These are phyloP conservation scores for Noccaea caerulescens DNA, from an alignment of 345 rosid species.

Conservation along the genomic window DNA sequence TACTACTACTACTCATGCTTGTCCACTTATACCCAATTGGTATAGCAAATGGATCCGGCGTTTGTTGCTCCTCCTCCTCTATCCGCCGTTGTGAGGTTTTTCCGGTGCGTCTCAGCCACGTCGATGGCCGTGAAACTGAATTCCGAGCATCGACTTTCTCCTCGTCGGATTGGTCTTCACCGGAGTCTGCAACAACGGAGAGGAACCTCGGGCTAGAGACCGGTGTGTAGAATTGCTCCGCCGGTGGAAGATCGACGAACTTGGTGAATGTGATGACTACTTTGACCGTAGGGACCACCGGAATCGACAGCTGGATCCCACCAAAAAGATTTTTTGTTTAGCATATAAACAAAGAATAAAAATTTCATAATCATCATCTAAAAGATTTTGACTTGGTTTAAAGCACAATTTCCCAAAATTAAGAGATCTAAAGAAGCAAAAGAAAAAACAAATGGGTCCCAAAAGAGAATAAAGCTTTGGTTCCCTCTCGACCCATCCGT, in stretches of 20 bases:
- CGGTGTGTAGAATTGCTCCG: constrained; percentile 89
- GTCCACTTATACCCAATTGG: constrained; percentile 85
- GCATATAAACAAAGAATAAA: not conserved
- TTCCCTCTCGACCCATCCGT: constrained; percentile 22
- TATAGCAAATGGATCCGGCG: constrained; percentile 74
- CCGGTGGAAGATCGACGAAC: constrained; percentile 76
- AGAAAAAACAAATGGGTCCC: constrained; percentile 16
- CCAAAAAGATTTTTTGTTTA: constrained; percentile 35
- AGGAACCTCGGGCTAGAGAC: constrained; percentile 78
- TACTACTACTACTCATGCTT: constrained; percentile 44
- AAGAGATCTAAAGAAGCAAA: constrained; percentile 20
- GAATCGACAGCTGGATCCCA: constrained; percentile 83
- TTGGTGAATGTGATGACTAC: constrained; percentile 96
- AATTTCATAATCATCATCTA: not conserved
- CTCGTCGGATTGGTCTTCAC: constrained; percentile 45
- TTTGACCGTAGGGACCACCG: constrained; percentile 95
- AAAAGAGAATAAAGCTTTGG: constrained; percentile 20
- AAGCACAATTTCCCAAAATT: constrained; percentile 42
- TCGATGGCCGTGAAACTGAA: constrained; percentile 43
- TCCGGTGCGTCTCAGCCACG: constrained; percentile 60
- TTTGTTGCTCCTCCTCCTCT: constrained; percentile 41
- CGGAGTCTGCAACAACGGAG: not conserved
- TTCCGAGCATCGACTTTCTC: constrained; percentile 43
- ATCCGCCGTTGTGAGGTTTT: constrained; percentile 52
- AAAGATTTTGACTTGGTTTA: constrained; percentile 33